phyloP scores from a whole-genome alignment of 345 rosid genomes.

The Eucalyptus lansdowneana region DNA sequence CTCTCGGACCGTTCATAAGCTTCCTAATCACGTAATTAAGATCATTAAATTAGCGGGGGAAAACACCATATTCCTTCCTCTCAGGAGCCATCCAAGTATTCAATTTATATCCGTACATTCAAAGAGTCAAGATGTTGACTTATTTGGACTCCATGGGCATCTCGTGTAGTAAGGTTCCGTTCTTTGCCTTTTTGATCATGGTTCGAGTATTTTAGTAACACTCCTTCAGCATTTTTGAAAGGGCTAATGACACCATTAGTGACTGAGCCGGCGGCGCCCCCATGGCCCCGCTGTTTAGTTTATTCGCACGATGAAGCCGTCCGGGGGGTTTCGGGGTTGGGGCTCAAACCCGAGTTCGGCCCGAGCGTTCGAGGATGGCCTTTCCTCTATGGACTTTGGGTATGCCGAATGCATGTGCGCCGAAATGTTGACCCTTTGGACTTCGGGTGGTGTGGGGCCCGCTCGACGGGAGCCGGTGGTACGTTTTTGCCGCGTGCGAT shows the following conservation, averaged over 20 bases:
- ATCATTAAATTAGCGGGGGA: not conserved
- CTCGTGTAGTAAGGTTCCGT: not conserved
- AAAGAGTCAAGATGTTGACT: not conserved
- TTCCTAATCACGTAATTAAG: not conserved
- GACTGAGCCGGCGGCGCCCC: not conserved
- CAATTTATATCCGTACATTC: no score
- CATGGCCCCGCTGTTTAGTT: not conserved
- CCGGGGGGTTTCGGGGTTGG: not conserved
- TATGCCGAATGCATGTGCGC: not conserved
- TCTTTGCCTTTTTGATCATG: not conserved
- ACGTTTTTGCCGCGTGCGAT: not conserved
- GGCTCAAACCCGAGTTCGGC: not conserved
- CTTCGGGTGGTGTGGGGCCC: not conserved
- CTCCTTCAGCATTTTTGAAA: not conserved
- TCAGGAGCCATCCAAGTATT: not conserved
- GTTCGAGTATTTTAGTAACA: not conserved
- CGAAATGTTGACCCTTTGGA: not conserved
- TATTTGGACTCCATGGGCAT: not conserved
- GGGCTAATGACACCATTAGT: not conserved
- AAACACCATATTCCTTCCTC: not conserved
- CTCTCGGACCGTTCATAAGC: not conserved
- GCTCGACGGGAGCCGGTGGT: not conserved
- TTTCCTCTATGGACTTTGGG: not conserved
- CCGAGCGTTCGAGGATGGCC: not conserved
- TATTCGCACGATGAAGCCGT: not conserved